Base-by-base conservation (phyloP, 2,329 filamentous ascomycete species). In the Fusarium chlamydosporum region DNA sequence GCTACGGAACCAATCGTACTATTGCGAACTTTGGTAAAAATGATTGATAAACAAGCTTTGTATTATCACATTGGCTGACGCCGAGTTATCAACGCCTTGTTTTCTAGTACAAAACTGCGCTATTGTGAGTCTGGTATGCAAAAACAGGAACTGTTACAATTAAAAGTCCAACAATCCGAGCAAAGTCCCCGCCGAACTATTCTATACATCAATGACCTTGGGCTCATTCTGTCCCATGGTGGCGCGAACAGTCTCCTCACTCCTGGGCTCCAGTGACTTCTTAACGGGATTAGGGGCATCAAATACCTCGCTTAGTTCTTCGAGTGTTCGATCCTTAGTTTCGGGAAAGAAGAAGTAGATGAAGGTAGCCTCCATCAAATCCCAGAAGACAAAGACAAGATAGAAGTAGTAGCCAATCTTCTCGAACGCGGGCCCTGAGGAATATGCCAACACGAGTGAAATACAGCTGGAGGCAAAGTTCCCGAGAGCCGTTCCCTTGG, bases 271-370 rank as follows among this genome's bases (percentile, higher is more conserved):
- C 37, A 71, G 12, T 1, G 68, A 71, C 45, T 71, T 71, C 33
- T 59, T 69, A 2, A 71, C 68, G 8, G 68, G 68, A 7, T 69
- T 16, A 2, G 48, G 61, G 1, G 68, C 68, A 11, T 71, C 65
- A 11, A 71, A 71, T 2, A 71, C 68, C 12, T 71, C 68, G 10
- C 45, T 43, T 0, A 87, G 69, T 69, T 88, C 85, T 74, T 88
- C 85, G 27, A 88, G 78, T 15, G 84, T 83, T 7, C 80, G 72
- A 8, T 79, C 79, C 58, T 82, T 83, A 7, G 82, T 83, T 65
- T 83, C 81, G 0, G 80, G 80, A 67, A 82, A 86, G 61, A 85
- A 81, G 65, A 86, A 83, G 68, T 84, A 88, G 33, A 83, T 82
- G 16, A 82, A 64, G 0, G 63, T 74, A 7, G 73, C 77, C 63